Percentiles rank a stretch among this genome's conserved stretches.
Conservation (phyloP, 331 rosid species). For the Prunus yedoensis region DNA sequence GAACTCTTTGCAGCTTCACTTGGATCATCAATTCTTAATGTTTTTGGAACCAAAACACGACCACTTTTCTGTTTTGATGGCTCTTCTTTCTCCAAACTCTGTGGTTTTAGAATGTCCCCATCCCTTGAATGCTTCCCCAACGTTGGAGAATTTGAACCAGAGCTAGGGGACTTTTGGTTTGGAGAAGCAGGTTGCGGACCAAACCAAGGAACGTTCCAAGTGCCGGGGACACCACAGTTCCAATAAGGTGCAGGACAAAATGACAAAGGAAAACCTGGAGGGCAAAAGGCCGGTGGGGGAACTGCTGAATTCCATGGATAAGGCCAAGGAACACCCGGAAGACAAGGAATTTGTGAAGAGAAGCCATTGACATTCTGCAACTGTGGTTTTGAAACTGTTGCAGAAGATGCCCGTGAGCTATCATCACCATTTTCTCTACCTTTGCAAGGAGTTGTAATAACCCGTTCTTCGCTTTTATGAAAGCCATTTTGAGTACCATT, state of each 20-base stretch:
- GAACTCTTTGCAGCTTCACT: slow-evolving; percentile 89
- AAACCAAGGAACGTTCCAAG: slow-evolving; percentile 67
- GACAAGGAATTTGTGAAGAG: slow-evolving; percentile 60
- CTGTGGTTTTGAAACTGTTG: slow-evolving; percentile 44
- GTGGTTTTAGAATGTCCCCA: slow-evolving; percentile 30
- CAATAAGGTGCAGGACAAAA: slow-evolving; percentile 64
- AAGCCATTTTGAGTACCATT: slow-evolving; percentile 46
- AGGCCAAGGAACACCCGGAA: slow-evolving; percentile 86
- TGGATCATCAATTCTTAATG: slow-evolving; percentile 73
- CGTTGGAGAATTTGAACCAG: slow-evolving; percentile 45
- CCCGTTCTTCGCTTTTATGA: slow-evolving; percentile 39
- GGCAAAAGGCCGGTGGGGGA: slow-evolving; percentile 61
- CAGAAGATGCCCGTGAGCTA: slow-evolving; percentile 48
- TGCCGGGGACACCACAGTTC: slow-evolving; percentile 65
- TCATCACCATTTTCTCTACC: slow-evolving; percentile 56
- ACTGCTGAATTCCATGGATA: slow-evolving; percentile 57
- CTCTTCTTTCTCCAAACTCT: slow-evolving; percentile 34
- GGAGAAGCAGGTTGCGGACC: slow-evolving; percentile 43
- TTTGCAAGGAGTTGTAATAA: slow-evolving; percentile 34
- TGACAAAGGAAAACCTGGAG: slow-evolving; percentile 64
- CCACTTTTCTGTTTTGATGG: slow-evolving; percentile 53
- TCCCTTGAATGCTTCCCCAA: slow-evolving; percentile 73
- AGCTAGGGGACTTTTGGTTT: slow-evolving; percentile 33
- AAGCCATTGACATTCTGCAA: slow-evolving; percentile 42
- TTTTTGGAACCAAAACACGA: slow-evolving; percentile 71